Base-by-base conservation (phyloP, 768 basidiomycete species). In the Podaxis sp. region DNA sequence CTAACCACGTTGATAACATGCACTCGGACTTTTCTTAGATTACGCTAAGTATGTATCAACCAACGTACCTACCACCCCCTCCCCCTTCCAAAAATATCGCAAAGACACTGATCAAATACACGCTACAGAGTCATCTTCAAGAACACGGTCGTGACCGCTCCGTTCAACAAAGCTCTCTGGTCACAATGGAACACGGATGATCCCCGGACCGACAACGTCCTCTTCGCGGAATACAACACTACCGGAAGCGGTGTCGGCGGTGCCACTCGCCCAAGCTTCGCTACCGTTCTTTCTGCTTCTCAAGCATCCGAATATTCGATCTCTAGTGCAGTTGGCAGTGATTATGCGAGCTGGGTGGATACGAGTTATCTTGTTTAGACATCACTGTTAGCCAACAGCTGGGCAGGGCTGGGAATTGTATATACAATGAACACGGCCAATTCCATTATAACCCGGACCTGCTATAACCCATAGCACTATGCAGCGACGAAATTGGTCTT, bases 311-410 rank as follows among this genome's bases (percentile, higher is more conserved):
- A 59, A 11, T 81, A 75, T 61, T 69, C 67, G 9, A 79, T 82
- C 38, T 72, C 77, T 28, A 80, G 75, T 63, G 76, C 79, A 13
- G 74, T 82, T 14, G 79, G 81, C 9, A 75, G 73, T 63, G 78
- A 80, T 63, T 81, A 71, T 62, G 70, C 74, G 9, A 72, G 59
- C 32, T 82, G 81, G 80, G 79, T 82, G 4, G 80, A 82, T 65
- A 62, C 68, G 4, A 59, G 72, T 3, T 80, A 80, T 66, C 55
- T 77, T 23, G 70, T 74, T 53, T 76, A 58, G 61, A 18, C 13
- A 25, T 2, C 9, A 16, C 5, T 10, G 13, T 36, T 4, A 32
- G 47, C 11, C 10, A 28, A 21, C 36, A 27, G 46, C 14, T 10
- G 35, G 36, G 42, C 18, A 38, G 32, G 21, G 37, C 23, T 27